Percentiles rank a stretch among this genome's conserved stretches.
phyloP scores from a whole-genome alignment of 257 asterid genomes.

The Avicennia marina region DNA sequence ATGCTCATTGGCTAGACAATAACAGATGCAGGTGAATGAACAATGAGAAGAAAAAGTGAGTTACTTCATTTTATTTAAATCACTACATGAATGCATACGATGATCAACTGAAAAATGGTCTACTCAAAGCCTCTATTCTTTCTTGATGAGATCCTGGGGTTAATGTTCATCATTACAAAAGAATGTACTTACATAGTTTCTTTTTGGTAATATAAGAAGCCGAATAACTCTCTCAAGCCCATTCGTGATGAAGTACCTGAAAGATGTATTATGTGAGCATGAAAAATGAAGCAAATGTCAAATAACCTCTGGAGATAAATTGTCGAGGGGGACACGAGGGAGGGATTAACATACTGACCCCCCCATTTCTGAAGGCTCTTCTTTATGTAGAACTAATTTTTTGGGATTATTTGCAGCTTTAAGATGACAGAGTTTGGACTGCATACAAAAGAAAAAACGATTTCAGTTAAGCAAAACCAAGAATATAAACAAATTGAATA shows the following conservation, averaged over 20 bases:
- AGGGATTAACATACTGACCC: conserved; percentile 53
- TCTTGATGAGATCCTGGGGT: too few species aligned
- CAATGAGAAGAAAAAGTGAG: conserved; percentile 4
- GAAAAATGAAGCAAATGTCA: background rate
- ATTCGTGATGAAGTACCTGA: conserved; percentile 86
- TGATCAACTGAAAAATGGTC: too few species aligned
- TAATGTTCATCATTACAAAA: conserved; percentile 16
- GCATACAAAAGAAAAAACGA: conserved; percentile 18
- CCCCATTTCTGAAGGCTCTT: conserved; percentile 98
- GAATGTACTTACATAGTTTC: conserved; percentile 70
- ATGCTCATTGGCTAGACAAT: conserved; percentile 71
- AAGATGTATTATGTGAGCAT: background rate
- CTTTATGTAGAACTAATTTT: conserved; percentile 51
- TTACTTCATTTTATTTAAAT: too few species aligned
- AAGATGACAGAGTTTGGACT: conserved; percentile 85
- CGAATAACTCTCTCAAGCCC: conserved; percentile 95
- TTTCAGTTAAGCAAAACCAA: background rate
- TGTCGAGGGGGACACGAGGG: conserved; percentile 7
- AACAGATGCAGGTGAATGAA: conserved; percentile 20
- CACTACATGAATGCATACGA: too few species aligned
- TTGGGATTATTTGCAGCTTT: conserved; percentile 46
- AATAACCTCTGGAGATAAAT: background rate
- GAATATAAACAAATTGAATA: conserved; percentile 9
- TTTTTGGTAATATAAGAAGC: conserved; percentile 75
- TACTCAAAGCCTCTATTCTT: too few species aligned